A percentile compares a stretch with the other conserved stretches of the same genome.
Evolutionary conservation across 1,284 basidiomycete genomes (phyloP).

Genomic region (Tausonia pullulans): DNA sequence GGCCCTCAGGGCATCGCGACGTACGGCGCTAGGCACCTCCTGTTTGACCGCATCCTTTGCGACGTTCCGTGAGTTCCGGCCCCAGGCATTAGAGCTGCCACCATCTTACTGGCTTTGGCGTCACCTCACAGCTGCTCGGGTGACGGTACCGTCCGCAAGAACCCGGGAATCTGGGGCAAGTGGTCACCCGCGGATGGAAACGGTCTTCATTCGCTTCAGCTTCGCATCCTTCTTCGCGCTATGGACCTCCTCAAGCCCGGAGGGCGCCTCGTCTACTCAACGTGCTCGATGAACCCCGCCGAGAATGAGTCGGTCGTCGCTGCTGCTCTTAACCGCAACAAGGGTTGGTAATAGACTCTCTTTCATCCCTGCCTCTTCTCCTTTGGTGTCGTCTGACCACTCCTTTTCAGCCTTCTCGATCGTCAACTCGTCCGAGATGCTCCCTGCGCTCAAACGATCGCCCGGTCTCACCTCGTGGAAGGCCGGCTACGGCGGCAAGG

Average conservation of each 20-base stretch:
- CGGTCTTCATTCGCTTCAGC: slow-evolving; percentile 74
- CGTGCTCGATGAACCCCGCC: slow-evolving; percentile 91
- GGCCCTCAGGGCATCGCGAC: slow-evolving; percentile 4
- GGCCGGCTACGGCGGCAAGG: slow-evolving; percentile 19
- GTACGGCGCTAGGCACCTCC: slow-evolving; percentile 32
- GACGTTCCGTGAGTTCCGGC: slow-evolving; percentile 49
- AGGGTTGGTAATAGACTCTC: slow-evolving; percentile 40
- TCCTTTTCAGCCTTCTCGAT: slow-evolving; percentile 48
- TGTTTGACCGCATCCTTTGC: slow-evolving; percentile 88
- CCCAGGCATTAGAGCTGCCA: no score
- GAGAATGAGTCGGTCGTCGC: slow-evolving; percentile 97
- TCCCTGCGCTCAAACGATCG: slow-evolving; percentile 62
- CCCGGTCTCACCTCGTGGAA: slow-evolving; percentile 66
- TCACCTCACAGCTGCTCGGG: slow-evolving; percentile 52
- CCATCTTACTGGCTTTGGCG: not conserved
- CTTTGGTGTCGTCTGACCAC: not conserved
- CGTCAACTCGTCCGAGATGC: slow-evolving; percentile 59
- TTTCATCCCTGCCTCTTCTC: slow-evolving; percentile 5
- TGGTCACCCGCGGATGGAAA: slow-evolving; percentile 86
- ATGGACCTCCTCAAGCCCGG: slow-evolving; percentile 79
- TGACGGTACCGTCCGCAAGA: slow-evolving; percentile 93
- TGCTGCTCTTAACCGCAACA: slow-evolving; percentile 59
- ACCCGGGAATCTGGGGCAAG: slow-evolving; percentile 85
- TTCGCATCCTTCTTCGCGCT: slow-evolving; percentile 81
- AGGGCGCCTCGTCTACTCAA: slow-evolving; percentile 93